phyloP scores from a whole-genome alignment of 1,284 basidiomycete genomes.

The Cutaneotrichosporon cavernicola region DNA sequence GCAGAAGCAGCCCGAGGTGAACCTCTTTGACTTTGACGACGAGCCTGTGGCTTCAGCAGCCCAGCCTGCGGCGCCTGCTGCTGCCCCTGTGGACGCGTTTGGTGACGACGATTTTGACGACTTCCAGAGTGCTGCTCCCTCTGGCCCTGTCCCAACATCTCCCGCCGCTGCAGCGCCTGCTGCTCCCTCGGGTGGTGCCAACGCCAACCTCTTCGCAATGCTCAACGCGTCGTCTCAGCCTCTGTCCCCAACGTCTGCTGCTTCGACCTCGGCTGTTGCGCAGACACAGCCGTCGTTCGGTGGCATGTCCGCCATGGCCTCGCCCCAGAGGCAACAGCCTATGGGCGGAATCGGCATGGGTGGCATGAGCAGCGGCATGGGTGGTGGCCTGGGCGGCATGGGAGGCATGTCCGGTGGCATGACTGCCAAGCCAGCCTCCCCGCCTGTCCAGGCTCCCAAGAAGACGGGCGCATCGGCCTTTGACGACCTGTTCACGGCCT shows the following conservation, averaged over 20 bases:
- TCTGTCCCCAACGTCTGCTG: slow-evolving; percentile 17
- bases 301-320: background rate
- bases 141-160: slow-evolving; percentile 38
- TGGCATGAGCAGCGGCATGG: slow-evolving; percentile 12
- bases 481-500: slow-evolving; percentile 87
- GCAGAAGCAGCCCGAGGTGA: slow-evolving; percentile 55
- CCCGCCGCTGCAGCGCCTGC: slow-evolving; percentile 13
- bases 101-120: slow-evolving; percentile 79
- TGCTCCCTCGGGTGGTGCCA: slow-evolving; percentile 31
- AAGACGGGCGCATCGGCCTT: slow-evolving; percentile 56
- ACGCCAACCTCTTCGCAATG: slow-evolving; percentile 57
- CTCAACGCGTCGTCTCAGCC: slow-evolving; percentile 35
- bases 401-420: slow-evolving; percentile 11
- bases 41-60: slow-evolving; percentile 30
- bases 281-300: slow-evolving; percentile 9
- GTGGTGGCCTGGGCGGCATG: background rate
- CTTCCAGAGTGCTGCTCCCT: slow-evolving; percentile 77
- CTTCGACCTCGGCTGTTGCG: slow-evolving; percentile 10
- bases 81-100: slow-evolving; percentile 27
- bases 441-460: slow-evolving; percentile 15
- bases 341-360: slow-evolving; percentile 23
- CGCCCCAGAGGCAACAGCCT: background rate
- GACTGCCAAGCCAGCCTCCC: slow-evolving; percentile 14
- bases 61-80: slow-evolving; percentile 31
- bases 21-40: slow-evolving; percentile 75